These are phyloP conservation scores for Colletotrichum sp. DNA, from an alignment of 2,329 filamentous ascomycete genomes.

Conservation along the genomic window DNA sequence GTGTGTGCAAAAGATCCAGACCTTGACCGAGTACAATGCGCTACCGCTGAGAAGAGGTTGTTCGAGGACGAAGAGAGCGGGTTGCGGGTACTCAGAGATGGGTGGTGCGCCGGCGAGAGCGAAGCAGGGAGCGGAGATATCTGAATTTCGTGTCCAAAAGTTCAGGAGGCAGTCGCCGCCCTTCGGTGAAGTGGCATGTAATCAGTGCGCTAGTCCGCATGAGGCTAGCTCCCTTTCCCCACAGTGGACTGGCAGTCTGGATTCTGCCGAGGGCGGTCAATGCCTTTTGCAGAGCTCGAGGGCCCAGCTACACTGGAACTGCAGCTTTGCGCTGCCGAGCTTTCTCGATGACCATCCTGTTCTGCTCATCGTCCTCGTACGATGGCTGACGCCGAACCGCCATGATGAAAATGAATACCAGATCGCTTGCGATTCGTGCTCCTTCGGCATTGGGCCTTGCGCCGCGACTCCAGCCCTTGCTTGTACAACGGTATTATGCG, in stretches of 20 bases:
- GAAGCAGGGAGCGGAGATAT: constrained; percentile 14
- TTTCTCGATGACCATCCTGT: neutral
- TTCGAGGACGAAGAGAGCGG: neutral
- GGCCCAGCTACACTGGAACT: constrained; percentile 6
- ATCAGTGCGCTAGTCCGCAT: neutral
- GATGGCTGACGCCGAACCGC: constrained; percentile 43
- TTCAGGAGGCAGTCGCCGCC: constrained; percentile 21
- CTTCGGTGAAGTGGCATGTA: constrained; percentile 23
- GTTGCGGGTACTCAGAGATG: constrained; percentile 2
- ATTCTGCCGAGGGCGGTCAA: constrained; percentile 44
- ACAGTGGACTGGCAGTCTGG: constrained; percentile 9
- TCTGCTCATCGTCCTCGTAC: constrained; percentile 22
- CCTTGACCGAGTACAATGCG: neutral
- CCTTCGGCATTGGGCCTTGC: constrained; percentile 25
- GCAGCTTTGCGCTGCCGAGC: constrained; percentile 3
- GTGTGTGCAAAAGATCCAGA: neutral
- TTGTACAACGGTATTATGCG: constrained; percentile 57
- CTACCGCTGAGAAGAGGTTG: neutral
- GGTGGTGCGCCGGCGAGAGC: constrained; percentile 3
- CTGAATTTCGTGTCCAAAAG: constrained; percentile 23
- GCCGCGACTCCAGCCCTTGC: constrained; percentile 37
- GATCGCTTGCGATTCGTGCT: constrained; percentile 39
- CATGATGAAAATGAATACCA: constrained; percentile 51
- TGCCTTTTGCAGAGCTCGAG: constrained; percentile 3
- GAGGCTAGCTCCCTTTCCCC: neutral